Percentiles rank a stretch among this genome's conserved stretches.
Evolutionary conservation across 257 asterid genomes (phyloP).

Genomic region (Voacanga thouarsii): DNA sequence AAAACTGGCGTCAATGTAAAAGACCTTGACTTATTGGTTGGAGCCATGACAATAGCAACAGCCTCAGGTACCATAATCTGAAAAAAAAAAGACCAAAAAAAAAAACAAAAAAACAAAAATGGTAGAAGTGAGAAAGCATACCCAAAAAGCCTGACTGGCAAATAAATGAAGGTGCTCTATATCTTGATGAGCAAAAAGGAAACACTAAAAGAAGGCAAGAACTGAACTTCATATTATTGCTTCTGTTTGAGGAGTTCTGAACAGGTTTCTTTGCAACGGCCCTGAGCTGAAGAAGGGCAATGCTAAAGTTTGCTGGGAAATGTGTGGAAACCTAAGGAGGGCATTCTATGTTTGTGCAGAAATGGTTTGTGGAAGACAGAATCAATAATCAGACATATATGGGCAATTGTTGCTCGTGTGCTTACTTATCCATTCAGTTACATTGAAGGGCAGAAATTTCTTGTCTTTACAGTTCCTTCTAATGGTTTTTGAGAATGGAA

Average conservation of each 20-base stretch:
- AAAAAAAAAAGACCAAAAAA: neutral
- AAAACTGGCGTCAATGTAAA: neutral
- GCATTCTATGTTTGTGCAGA: too few relatives aligned
- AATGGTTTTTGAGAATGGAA: too few relatives aligned
- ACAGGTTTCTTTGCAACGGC: too few relatives aligned
- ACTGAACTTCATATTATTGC: neutral
- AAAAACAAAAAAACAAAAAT: neutral
- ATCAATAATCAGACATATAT: too few relatives aligned
- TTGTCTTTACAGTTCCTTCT: too few relatives aligned
- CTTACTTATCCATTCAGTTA: too few relatives aligned
- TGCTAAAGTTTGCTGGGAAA: neutral
- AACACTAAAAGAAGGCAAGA: neutral
- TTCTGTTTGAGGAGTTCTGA: neutral
- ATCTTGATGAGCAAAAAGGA: neutral
- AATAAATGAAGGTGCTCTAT: too few relatives aligned
- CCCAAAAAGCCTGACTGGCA: neutral
- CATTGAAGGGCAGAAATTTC: too few relatives aligned
- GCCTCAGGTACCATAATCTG: constrained; percentile 59
- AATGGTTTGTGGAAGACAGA: too few relatives aligned
- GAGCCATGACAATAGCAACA: constrained; percentile 53
- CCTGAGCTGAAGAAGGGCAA: neutral
- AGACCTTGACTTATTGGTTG: constrained; percentile 46
- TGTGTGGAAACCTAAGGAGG: neutral
- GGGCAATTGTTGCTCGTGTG: too few relatives aligned
- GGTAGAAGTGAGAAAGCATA: neutral